These are phyloP conservation scores for Geosmithia flava DNA, from an alignment of 2,329 filamentous ascomycete species.

Conservation along the genomic window DNA sequence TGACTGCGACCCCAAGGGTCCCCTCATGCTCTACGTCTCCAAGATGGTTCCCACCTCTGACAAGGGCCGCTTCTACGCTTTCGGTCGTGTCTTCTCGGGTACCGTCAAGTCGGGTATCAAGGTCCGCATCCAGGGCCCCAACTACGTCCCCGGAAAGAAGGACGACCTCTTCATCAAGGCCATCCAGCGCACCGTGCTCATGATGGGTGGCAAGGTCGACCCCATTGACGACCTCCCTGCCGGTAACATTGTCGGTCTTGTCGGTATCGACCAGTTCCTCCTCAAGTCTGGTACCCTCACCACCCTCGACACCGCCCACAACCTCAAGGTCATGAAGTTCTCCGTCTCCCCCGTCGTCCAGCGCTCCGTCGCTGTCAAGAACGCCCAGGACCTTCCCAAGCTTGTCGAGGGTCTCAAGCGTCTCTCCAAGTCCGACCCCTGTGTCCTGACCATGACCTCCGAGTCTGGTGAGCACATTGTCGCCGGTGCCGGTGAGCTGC, in stretches of 20 bases:
- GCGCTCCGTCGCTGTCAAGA: slow-evolving; percentile 99
- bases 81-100: slow-evolving; percentile 99
- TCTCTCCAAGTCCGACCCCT: slow-evolving; percentile 99
- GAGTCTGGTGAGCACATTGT: slow-evolving; percentile 98
- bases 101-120: slow-evolving; percentile 96
- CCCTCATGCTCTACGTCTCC: slow-evolving; percentile 99
- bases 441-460: slow-evolving; percentile 80
- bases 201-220: slow-evolving; percentile 99
- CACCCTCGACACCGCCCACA: slow-evolving; percentile 94
- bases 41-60: slow-evolving; percentile 99
- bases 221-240: slow-evolving; percentile 98
- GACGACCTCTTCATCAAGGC: slow-evolving; percentile 99
- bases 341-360: slow-evolving; percentile 98
- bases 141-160: slow-evolving; percentile 98
- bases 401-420: slow-evolving; percentile 99
- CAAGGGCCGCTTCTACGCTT: slow-evolving; percentile 99
- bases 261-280: slow-evolving; percentile 99
- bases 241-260: slow-evolving; percentile 98
- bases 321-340: slow-evolving; percentile 99
- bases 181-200: slow-evolving; percentile 98
- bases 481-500: slow-evolving; percentile 97
- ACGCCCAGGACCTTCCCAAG: slow-evolving; percentile 98
- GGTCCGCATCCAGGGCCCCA: slow-evolving; percentile 99
- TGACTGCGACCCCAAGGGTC: slow-evolving; percentile 94
- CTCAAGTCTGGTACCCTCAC: slow-evolving; percentile 99